Percentiles rank a stretch among this genome's conserved stretches.
These are phyloP conservation scores for Exophiala viscosa DNA, from an alignment of 2,329 filamentous ascomycete species.

Conservation along the genomic window DNA sequence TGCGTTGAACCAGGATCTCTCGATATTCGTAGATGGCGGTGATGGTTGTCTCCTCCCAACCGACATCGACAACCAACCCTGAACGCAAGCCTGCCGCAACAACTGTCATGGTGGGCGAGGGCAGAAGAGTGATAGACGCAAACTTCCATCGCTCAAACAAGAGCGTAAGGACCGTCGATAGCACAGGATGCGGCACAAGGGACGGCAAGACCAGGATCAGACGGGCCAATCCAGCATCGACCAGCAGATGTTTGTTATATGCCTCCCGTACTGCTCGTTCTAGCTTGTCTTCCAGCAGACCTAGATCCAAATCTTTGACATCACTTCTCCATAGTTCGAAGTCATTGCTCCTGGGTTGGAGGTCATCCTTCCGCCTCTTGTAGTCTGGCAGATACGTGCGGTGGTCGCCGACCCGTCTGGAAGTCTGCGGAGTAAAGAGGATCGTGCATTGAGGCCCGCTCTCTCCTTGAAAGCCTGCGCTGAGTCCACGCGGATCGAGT, in stretches of 20 bases:
- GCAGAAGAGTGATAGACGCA: conserved; percentile 75
- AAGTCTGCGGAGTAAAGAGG: conserved; percentile 69
- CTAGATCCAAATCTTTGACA: conserved; percentile 68
- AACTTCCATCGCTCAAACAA: conserved; percentile 78
- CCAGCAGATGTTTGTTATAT: conserved; percentile 69
- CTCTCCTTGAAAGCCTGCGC: conserved; percentile 84
- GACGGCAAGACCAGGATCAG: conserved; percentile 74
- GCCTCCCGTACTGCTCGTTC: conserved; percentile 77
- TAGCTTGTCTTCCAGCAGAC: conserved; percentile 78
- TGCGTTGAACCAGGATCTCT: conserved; percentile 68
- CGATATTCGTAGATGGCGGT: conserved; percentile 88
- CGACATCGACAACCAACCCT: conserved; percentile 83
- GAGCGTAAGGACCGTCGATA: conserved; percentile 71
- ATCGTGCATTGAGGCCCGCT: conserved; percentile 67
- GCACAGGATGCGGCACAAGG: conserved; percentile 69
- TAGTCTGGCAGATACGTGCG: conserved; percentile 62
- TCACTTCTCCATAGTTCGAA: conserved; percentile 77
- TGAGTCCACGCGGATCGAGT: conserved; percentile 72
- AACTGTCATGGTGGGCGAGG: conserved; percentile 68
- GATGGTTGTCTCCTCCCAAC: conserved; percentile 84
- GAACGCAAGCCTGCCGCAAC: conserved; percentile 79
- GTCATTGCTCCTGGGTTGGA: conserved; percentile 43
- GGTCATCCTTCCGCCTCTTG: conserved; percentile 42
- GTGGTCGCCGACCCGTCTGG: conserved; percentile 77
- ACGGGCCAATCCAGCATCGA: conserved; percentile 63